A percentile compares a stretch with the other conserved stretches of the same genome.
Conservation (phyloP, 805 yeast genomes). For the Metschnikowia borealis region DNA sequence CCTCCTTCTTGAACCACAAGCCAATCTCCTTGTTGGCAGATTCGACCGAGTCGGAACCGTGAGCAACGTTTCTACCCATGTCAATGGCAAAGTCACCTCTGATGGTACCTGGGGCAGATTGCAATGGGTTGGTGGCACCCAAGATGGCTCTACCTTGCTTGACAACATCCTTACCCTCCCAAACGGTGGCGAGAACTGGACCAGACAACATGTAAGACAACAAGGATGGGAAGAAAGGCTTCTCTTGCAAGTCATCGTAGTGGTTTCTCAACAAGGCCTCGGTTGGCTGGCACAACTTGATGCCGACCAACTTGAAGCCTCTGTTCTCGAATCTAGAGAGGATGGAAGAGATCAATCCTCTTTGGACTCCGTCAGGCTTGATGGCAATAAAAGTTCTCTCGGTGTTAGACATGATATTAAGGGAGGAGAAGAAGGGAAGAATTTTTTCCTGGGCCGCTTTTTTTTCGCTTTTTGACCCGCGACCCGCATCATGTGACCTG, state of each 20-base stretch:
- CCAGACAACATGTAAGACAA: conserved; percentile 96
- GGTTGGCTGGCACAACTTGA: conserved; percentile 85
- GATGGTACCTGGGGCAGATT: conserved; percentile 98
- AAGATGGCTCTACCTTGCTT: conserved; percentile 96
- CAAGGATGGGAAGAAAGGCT: conserved; percentile 98
- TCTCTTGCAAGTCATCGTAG: conserved; percentile 90
- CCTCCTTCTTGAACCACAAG: conserved; percentile 98
- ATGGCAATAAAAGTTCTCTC: conserved; percentile 92
- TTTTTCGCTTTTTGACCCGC: conserved; percentile 1
- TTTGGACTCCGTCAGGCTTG: conserved; percentile 99
- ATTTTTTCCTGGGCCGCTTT: neutral
- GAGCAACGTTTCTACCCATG: conserved; percentile 98
- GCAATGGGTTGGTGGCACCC: conserved; percentile 99
- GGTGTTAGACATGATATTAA: conserved; percentile 45
- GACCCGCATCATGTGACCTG: conserved; percentile 1
- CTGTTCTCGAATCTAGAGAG: conserved; percentile 92
- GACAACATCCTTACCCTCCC: conserved; percentile 99
- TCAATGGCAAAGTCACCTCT: conserved; percentile 99
- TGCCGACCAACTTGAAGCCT: conserved; percentile 96
- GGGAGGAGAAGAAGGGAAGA: conserved; percentile 13
- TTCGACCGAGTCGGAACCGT: conserved; percentile 99
- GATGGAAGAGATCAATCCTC: conserved; percentile 91
- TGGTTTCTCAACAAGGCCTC: conserved; percentile 87
- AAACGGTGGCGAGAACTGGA: conserved; percentile 97
- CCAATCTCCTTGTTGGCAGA: conserved; percentile 92